Evolutionary conservation across 2,329 filamentous ascomycete genomes (phyloP).

Genomic region (Alternaria gansuensis): DNA sequence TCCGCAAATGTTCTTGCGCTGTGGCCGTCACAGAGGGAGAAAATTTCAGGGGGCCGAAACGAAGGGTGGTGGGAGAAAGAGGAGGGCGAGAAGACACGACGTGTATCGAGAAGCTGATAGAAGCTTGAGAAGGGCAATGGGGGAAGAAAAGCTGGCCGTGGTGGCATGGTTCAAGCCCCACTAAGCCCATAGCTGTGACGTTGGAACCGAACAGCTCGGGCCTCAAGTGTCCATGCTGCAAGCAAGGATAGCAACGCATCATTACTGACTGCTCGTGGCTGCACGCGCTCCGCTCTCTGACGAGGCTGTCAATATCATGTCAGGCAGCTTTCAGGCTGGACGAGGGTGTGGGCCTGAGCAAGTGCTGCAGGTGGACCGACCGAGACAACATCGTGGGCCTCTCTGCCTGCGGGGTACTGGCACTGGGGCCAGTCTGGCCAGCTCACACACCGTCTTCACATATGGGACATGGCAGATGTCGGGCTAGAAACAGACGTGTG

Average conservation of each 20-base stretch:
- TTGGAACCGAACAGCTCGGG: conserved; percentile 21
- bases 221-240: conserved; percentile 13
- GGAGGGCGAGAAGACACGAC: neutral
- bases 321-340: conserved; percentile 23
- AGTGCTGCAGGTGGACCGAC: conserved; percentile 16
- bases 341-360: conserved; percentile 19
- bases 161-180: conserved; percentile 27
- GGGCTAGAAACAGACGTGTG: conserved; percentile 9
- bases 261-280: conserved; percentile 26
- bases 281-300: conserved; percentile 26
- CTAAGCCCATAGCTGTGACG: conserved; percentile 22
- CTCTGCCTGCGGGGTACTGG: conserved; percentile 7
- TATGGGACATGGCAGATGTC: conserved; percentile 6
- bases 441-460: neutral
- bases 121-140: conserved; percentile 19
- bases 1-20: conserved; percentile 13
- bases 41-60: neutral
- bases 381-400: conserved; percentile 1
- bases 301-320: conserved; percentile 32
- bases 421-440: conserved; percentile 9
- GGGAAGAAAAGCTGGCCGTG: conserved; percentile 27
- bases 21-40: conserved; percentile 15
- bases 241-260: conserved; percentile 22
- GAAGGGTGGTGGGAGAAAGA: conserved; percentile 7
- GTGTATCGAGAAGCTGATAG: conserved; percentile 15